phyloP scores from a whole-genome alignment of 2,329 filamentous ascomycete genomes.

The Verruconis gallopava region DNA sequence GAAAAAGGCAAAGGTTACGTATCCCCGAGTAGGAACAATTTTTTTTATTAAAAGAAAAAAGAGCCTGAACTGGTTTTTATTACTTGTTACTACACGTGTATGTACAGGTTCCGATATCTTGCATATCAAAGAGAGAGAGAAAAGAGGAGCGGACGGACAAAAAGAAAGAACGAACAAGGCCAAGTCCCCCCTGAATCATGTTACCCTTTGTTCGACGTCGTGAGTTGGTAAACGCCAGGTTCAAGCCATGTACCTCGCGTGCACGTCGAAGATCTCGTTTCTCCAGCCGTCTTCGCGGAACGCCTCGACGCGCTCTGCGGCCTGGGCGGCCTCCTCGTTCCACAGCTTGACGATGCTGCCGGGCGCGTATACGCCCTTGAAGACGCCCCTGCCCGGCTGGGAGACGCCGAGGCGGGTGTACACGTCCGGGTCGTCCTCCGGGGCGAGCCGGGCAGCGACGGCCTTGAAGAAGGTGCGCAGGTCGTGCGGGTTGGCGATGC shows the following conservation, averaged over 20 bases:
- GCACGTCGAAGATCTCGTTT: conserved; percentile 65
- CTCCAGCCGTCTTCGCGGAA: conserved; percentile 62
- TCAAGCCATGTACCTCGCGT: conserved; percentile 21
- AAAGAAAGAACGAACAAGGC: too few relatives aligned
- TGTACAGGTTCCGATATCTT: too few relatives aligned
- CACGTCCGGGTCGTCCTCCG: conserved; percentile 61
- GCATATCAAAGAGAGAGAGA: too few relatives aligned
- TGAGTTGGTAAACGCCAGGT: too few relatives aligned
- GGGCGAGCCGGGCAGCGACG: conserved; percentile 61
- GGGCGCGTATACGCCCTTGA: conserved; percentile 75
- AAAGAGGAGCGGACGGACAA: too few relatives aligned
- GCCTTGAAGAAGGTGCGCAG: conserved; percentile 72
- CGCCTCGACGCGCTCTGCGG: conserved; percentile 62
- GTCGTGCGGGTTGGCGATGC: conserved; percentile 69
- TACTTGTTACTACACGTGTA: too few relatives aligned
- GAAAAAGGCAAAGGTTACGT: too few relatives aligned
- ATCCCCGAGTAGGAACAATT: too few relatives aligned
- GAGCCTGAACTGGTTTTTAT: too few relatives aligned
- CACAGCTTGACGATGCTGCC: conserved; percentile 83
- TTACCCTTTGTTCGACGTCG: too few relatives aligned
- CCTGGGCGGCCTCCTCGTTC: conserved; percentile 63
- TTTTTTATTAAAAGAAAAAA: too few relatives aligned
- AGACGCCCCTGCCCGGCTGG: conserved; percentile 49
- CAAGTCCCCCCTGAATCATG: too few relatives aligned
- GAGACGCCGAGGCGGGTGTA: conserved; percentile 61